Percentiles rank a stretch among this genome's conserved stretches.
These are phyloP conservation scores for Trypanosoma congolense DNA, from an alignment of 208 protist genomes.

Conservation along the genomic window DNA sequence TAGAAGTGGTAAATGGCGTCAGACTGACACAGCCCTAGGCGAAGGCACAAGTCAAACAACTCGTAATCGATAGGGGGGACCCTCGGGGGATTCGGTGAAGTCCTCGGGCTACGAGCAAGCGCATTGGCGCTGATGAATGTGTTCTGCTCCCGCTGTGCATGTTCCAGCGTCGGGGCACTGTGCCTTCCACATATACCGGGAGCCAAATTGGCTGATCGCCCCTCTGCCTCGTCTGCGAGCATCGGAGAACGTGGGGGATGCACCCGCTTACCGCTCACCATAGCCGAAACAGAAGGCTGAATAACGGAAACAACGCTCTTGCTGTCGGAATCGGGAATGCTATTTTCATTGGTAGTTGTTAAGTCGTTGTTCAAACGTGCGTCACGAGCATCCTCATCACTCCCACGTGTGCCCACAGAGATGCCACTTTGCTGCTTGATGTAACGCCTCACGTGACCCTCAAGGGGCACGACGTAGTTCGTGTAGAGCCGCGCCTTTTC, in stretches of 20 bases:
- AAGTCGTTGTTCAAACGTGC: background rate
- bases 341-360: too few relatives aligned
- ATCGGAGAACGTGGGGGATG: constrained; percentile 48
- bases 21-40: constrained; percentile 44
- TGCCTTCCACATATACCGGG: constrained; percentile 56
- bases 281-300: constrained; percentile 14
- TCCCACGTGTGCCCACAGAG: background rate
- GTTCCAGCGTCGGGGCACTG: constrained; percentile 26
- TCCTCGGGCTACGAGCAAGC: constrained; percentile 58
- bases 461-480: constrained; percentile 61
- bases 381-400: background rate
- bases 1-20: constrained; percentile 65
- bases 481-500: constrained; percentile 65
- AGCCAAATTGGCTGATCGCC: constrained; percentile 30
- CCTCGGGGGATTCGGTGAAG: constrained; percentile 42
- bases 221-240: constrained; percentile 55
- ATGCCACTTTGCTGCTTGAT: constrained; percentile 27
- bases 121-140: constrained; percentile 45
- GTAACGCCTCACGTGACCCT: constrained; percentile 39
- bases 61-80: constrained; percentile 80
- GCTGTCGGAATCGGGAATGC: too few relatives aligned
- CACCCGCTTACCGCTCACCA: constrained; percentile 15
- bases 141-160: constrained; percentile 6
- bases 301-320: too few relatives aligned
- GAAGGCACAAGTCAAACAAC: constrained; percentile 63